Percentiles rank a stretch among this genome's conserved stretches.
phyloP scores from a whole-genome alignment of 352 stramenopile genomes.

The Phytophthora ohioensis region DNA sequence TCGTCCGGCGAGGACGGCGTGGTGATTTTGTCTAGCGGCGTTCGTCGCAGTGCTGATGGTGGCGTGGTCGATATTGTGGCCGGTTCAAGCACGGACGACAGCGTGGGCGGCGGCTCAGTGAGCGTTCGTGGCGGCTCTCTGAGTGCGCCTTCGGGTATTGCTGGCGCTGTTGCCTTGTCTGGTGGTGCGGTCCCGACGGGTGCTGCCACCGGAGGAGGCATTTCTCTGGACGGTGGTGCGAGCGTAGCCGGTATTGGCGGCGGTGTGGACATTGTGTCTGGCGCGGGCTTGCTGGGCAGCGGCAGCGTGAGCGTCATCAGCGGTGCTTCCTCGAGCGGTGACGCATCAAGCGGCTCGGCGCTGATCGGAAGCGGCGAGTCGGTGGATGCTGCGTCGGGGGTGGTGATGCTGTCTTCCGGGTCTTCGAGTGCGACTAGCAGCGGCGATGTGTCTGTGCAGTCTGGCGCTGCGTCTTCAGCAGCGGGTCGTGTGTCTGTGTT shows the following conservation, averaged over 20 bases:
- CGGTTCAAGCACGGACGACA: constrained; percentile 20
- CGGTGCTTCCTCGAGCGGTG: constrained; percentile 7
- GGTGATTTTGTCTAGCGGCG: constrained; percentile 16
- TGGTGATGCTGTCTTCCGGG: no score
- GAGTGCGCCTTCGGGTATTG: constrained; percentile 19
- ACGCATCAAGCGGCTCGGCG: constrained; percentile 7
- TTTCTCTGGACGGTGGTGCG: constrained; percentile 17
- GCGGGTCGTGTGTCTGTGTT: constrained; percentile 21
- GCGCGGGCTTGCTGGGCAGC: constrained; percentile 18
- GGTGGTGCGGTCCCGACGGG: constrained; percentile 27
- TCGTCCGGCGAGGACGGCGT: constrained; percentile 14
- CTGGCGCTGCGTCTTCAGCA: constrained; percentile 8
- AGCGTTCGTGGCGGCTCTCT: constrained; percentile 22
- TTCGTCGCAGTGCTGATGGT: constrained; percentile 18
- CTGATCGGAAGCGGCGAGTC: constrained; percentile 28
- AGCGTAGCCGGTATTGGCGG: constrained; percentile 14
- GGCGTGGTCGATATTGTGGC: constrained; percentile 23
- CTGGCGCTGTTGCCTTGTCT: constrained; percentile 22
- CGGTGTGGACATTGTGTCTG: constrained; percentile 19
- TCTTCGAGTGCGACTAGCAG: no score
- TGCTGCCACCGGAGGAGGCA: constrained; percentile 10
- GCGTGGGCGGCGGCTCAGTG: constrained; percentile 24
- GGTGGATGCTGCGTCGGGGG: constrained; percentile 19
- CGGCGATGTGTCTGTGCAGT: constrained; percentile 7
- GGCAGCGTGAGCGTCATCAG: constrained; percentile 12